A percentile compares a stretch with the other conserved stretches of the same genome.
Evolutionary conservation across 495 filamentous ascomycete species (phyloP).

Genomic region (Lasiosphaeria ovina): DNA sequence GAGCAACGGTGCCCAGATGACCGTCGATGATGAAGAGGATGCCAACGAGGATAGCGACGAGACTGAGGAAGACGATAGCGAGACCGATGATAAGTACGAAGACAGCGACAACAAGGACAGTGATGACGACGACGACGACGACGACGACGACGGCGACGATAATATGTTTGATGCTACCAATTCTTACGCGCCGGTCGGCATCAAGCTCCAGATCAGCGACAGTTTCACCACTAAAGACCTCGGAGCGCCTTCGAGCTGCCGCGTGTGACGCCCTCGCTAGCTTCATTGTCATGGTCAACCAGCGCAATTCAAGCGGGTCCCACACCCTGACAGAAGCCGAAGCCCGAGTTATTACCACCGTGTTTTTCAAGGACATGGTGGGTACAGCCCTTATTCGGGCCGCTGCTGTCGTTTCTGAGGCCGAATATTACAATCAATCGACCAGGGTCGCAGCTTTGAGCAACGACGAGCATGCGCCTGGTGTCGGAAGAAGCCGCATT

Average conservation of each 20-base stretch:
- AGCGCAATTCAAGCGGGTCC: not conserved
- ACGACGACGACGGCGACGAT: no score
- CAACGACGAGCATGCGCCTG: not conserved
- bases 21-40: no score
- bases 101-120: no score
- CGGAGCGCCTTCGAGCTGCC: conserved; percentile 1
- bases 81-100: no score
- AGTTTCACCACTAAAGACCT: not conserved
- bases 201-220: conserved; percentile 6
- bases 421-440: not conserved
- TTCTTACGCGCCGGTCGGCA: conserved; percentile 4
- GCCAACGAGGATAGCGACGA: not conserved
- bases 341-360: not conserved
- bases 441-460: not conserved
- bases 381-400: not conserved
- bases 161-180: no score
- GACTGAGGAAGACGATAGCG: no score
- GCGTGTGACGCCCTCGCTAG: conserved; percentile 3
- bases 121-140: no score
- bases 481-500: no score
- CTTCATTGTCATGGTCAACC: not conserved
- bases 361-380: not conserved
- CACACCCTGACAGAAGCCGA: not conserved
- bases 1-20: no score
- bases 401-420: not conserved